Base-by-base conservation (phyloP, 1,139 yeast genomes). In the Yamadazyma jaroonii region DNA sequence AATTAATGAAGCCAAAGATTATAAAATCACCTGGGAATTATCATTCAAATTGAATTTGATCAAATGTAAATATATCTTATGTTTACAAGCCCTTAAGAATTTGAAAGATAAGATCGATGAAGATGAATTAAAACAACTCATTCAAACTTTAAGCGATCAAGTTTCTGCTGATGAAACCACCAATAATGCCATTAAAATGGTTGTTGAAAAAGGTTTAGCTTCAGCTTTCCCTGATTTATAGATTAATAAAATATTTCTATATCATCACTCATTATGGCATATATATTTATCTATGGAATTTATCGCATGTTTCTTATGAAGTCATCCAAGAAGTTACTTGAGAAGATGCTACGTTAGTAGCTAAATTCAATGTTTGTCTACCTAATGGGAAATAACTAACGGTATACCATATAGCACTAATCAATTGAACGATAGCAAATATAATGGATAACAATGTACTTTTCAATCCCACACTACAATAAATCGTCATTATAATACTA, bases 371-470 rank as follows among this genome's bases (percentile, higher is more conserved):
- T 0, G 84, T 79, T 39, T 73, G 79, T 32, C 69, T 64, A 2
- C 84, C 84, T 63, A 75, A 60, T 3, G 85, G 84, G 57, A 79
- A 79, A 52, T 79, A 79, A 47, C 84, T 78, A 5, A 79, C 74
- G 0, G 82, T 71, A 52, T 79, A 79, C 72, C 77, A 74, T 6
- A 77, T 39, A 9, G 78, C 79, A 47, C 77, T 63, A 3, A 77
- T 36, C 36, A 77, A 57, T 47, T 79, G 85, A 2, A 75, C 47
- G 2, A 62, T 61, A 13, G 81, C 80, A 49, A 76, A 72, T 7
- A 78, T 41, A 2, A 79, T 66, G 3, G 80, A 74, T 25, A 77
- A 57, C 3, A 79, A 33, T 1, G 77, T 66, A 41, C 74, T 68
- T 42, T 66, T 69, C 56, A 75, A 64, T 1, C 67, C 57, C 36